Evolutionary conservation across 1,284 basidiomycete genomes (phyloP).

Genomic region (Cerioporus squamosus): DNA sequence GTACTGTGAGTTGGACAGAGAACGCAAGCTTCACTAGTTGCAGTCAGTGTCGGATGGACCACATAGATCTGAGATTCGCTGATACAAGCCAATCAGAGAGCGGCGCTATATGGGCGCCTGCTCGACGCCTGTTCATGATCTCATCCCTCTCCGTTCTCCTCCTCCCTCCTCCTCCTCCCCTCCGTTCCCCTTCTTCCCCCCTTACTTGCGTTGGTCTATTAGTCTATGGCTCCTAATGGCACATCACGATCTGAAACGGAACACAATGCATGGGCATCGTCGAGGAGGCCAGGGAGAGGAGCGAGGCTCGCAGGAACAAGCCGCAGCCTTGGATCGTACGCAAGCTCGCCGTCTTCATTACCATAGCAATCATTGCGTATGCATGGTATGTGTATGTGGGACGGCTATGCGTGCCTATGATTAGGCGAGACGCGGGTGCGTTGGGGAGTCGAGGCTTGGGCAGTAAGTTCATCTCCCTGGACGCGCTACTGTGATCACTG

Average conservation of each 20-base stretch:
- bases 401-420: slow-evolving; percentile 66
- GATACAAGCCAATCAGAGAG: not conserved
- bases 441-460: slow-evolving; percentile 54
- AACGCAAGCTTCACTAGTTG: no score
- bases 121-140: slow-evolving; percentile 1
- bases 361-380: slow-evolving; percentile 59
- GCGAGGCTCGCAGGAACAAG: slow-evolving; percentile 40
- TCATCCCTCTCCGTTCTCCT: slow-evolving; percentile 10
- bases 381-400: slow-evolving; percentile 75
- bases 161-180: not conserved
- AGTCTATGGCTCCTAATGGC: slow-evolving; percentile 18
- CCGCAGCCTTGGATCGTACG: slow-evolving; percentile 66
- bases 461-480: slow-evolving; percentile 50
- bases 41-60: no score
- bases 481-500: not conserved
- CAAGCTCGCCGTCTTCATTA: slow-evolving; percentile 60
- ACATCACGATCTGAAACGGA: slow-evolving; percentile 7
- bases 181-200: not conserved
- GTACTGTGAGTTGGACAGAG: no score
- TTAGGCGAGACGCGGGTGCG: slow-evolving; percentile 45
- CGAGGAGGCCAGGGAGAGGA: slow-evolving; percentile 47
- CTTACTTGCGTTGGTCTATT: not conserved
- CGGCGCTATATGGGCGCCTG: slow-evolving; percentile 7
- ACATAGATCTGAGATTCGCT: no score
- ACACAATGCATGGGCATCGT: slow-evolving; percentile 37